These are phyloP conservation scores for Penicillium simplicissimum DNA, from an alignment of 495 filamentous ascomycete genomes.

Conservation along the genomic window DNA sequence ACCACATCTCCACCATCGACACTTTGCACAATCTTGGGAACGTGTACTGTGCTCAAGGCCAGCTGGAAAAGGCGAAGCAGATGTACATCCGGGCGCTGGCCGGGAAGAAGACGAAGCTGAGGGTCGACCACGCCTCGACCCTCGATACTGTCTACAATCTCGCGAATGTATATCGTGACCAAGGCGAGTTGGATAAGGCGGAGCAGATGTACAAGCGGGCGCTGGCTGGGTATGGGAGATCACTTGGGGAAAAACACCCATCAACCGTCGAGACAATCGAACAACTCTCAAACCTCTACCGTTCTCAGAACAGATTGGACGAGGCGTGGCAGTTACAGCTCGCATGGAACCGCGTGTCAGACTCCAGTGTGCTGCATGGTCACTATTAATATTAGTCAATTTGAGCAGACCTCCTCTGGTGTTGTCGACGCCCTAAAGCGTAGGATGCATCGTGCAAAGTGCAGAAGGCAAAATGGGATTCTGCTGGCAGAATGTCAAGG, in stretches of 20 bases:
- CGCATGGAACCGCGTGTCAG: not conserved
- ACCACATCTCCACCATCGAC: slow-evolving; percentile 30
- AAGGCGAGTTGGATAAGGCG: not conserved
- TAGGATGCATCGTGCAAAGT: not conserved
- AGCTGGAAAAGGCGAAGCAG: slow-evolving; percentile 12
- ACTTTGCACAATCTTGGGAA: slow-evolving; percentile 33
- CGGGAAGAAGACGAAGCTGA: not conserved
- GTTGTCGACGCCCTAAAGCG: not conserved
- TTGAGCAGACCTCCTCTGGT: not conserved
- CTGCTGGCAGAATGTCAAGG: not conserved
- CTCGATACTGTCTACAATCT: not conserved
- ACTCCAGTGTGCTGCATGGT: not conserved
- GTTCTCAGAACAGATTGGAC: not conserved
- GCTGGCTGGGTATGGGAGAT: not conserved
- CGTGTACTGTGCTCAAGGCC: slow-evolving; percentile 26
- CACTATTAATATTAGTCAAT: not conserved
- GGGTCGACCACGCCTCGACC: not conserved
- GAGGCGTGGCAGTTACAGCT: slow-evolving; percentile 32
- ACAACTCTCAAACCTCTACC: not conserved
- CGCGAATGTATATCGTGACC: not conserved
- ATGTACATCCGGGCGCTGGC: not conserved
- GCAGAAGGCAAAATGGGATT: not conserved
- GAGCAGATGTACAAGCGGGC: not conserved
- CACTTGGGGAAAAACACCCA: not conserved
- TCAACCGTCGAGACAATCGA: not conserved